Base-by-base conservation (phyloP, 352 stramenopile species). In the Pythium chondricola region DNA sequence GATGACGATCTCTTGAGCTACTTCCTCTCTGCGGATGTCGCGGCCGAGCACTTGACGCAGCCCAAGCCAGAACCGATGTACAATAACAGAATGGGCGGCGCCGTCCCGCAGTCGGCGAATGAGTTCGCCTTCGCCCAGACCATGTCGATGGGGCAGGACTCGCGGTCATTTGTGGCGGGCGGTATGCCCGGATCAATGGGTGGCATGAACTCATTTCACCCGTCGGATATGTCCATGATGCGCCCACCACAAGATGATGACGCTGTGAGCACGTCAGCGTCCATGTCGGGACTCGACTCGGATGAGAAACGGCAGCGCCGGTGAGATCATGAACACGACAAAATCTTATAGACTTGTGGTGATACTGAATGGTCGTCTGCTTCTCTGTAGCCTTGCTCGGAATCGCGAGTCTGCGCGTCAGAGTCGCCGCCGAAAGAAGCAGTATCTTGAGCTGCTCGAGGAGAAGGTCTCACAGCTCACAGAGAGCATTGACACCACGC, bases 391-490 rank as follows among this genome's bases (percentile, higher is more conserved):
- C 40, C 57, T 94, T 14, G 83, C 82, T 33, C 70, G 83, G 40
- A 95, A 95, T 61, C 77, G 83, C n/a, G 83, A 95, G 63, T 95
- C 83, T 3, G 83, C 83, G 6, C 79, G 83, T 29, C 83, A 95
- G 60, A 95, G 83, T 53, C 83, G 83, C 14, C 81, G 83, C 39
- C 81, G 83, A 27, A 95, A 95, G 73, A 95, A 95, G 44, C 83
- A 95, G 58, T 95, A 95, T 42, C 44, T 95, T 26, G 83, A 95
- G 60, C 57, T 95, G 20, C 56, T 95, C 6, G 83, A 95, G 63
- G 83, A 93, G 42, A 95, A 95, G 65, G 82, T 93, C 4, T 86
- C 79, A 4, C 83, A 95, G 53, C 46, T 95, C 35, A 95, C 83
- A 7, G 81, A 93, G 52, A 91, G 76, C 52, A 93, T 95, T 56